phyloP scores from a whole-genome alignment of 169 alveolate species.

The Cryptosporidium baileyi region DNA sequence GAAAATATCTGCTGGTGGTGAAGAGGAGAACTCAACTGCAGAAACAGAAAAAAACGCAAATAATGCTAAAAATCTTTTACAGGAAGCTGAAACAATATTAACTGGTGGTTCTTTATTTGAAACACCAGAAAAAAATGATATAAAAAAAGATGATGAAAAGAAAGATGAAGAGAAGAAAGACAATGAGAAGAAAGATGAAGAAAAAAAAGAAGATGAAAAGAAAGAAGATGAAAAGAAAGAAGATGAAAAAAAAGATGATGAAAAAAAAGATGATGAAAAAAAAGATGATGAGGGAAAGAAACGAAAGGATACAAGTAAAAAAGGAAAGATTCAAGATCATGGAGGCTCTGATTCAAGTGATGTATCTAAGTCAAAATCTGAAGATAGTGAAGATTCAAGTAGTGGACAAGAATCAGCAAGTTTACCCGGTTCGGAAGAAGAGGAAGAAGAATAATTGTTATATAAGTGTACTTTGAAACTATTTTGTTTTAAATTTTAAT shows the following conservation, averaged over 20 bases:
- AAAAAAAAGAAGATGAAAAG: not conserved
- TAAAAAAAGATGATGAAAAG: not conserved
- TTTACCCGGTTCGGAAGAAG: conserved; percentile 55
- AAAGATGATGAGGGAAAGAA: not conserved
- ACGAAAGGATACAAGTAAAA: not conserved
- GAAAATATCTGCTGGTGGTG: not conserved
- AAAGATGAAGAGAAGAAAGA: not conserved
- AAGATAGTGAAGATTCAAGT: not conserved
- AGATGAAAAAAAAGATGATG: not conserved
- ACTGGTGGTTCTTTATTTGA: conserved; percentile 62
- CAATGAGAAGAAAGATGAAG: not conserved
- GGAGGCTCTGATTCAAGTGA: no score
- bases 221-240: not conserved
- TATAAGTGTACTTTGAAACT: no score
- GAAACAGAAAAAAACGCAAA: conserved; percentile 17
- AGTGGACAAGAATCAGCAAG: conserved; percentile 1
- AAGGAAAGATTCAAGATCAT: not conserved
- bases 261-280: conserved; percentile 5
- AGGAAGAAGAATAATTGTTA: conserved; percentile 15
- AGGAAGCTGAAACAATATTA: conserved; percentile 48
- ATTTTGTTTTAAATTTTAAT: no score
- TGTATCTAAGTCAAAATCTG: no score
- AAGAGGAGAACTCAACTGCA: not conserved
- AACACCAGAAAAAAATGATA: conserved; percentile 2
- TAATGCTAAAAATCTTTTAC: conserved; percentile 20